Conservation (phyloP, 768 basidiomycete genomes). For the Galerina marginata region DNA sequence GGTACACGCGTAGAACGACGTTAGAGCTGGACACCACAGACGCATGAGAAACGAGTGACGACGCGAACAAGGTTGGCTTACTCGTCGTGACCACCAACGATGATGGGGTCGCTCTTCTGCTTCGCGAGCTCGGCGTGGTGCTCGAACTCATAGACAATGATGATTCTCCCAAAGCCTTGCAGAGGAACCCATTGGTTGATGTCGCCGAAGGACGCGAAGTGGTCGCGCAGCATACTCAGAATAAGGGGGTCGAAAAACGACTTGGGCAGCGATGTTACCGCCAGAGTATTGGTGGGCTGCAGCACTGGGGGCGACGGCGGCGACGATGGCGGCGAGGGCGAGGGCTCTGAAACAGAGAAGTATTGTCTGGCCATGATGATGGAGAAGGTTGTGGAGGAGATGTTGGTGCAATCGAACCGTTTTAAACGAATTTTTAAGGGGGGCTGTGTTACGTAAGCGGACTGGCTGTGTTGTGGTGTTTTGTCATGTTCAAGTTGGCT, state of each 20-base stretch:
- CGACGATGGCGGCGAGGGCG: slow-evolving; percentile 22
- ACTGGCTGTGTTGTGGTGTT: too few relatives aligned
- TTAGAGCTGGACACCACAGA: slow-evolving; percentile 42
- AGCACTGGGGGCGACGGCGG: slow-evolving; percentile 27
- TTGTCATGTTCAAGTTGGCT: too few relatives aligned
- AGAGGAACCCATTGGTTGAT: slow-evolving; percentile 94
- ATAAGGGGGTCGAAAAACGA: slow-evolving; percentile 78
- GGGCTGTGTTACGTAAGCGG: too few relatives aligned
- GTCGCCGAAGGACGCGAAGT: slow-evolving; percentile 79
- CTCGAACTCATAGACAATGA: slow-evolving; percentile 76
- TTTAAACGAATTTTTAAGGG: slow-evolving; percentile 10
- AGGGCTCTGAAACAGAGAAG: slow-evolving; percentile 3
- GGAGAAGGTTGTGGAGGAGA: slow-evolving; percentile 7
- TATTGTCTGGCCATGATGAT: slow-evolving; percentile 22
- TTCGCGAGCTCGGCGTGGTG: slow-evolving; percentile 74
- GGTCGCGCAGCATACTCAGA: slow-evolving; percentile 65
- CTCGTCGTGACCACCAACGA: slow-evolving; percentile 58
- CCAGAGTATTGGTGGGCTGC: slow-evolving; percentile 77
- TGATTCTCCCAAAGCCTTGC: slow-evolving; percentile 78
- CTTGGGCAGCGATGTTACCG: slow-evolving; percentile 78
- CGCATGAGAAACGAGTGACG: slow-evolving; percentile 9
- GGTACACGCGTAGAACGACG: slow-evolving; percentile 68
- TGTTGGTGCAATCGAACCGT: background rate
- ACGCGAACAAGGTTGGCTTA: slow-evolving; percentile 37
- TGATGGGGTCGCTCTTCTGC: slow-evolving; percentile 64